Base-by-base conservation (phyloP, 2,329 filamentous ascomycete genomes). In the Xylariaceae sp. region DNA sequence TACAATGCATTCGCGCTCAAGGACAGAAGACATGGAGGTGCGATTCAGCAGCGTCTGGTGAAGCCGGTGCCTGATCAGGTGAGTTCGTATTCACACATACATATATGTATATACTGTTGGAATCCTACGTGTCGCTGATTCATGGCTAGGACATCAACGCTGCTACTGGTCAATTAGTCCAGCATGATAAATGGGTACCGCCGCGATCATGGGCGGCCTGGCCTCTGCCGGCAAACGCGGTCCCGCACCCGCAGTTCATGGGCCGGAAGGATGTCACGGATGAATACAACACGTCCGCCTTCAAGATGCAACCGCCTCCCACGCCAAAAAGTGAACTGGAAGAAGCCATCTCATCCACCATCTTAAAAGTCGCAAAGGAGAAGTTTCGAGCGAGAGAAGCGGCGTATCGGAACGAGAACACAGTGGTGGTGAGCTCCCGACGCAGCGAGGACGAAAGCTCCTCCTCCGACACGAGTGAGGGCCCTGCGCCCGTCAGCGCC, bases 131-230 rank as follows among this genome's bases (percentile, higher is more conserved):
- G 29, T 5, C 29, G 43, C 43, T 45, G 43, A 45, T 45, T 47
- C 1, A 34, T 40, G 27, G 32, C 3, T 34, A 68, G 68, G 66
- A 67, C 45, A 55, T 67, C 48, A 61, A 71, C 50, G 58, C 52
- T n/a, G 57, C 50, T 32, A 69, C 67, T 1, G 65, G 67, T 2
- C 56, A 61, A 11, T 56, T 51, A 19, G 60, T 69, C 29, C 54
- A 56, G 27, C 55, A 60, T 12, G 63, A 65, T 2, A 61, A 71
- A 44, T 85, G 81, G 77, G 69, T 68, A 3, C 80, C 80, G 1
- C 76, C 80, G 0, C 81, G 79, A 55, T 60, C 67, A 3, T 96
- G 92, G 91, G 89, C 88, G 19, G 88, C 91, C 0, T 96, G 92
- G 92, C 92, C 92, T 3, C 69, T 95, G 65, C 76, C 77, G 26